phyloP scores from a whole-genome alignment of 2,329 filamentous ascomycete species.

The Cordyceps pruinosa region DNA sequence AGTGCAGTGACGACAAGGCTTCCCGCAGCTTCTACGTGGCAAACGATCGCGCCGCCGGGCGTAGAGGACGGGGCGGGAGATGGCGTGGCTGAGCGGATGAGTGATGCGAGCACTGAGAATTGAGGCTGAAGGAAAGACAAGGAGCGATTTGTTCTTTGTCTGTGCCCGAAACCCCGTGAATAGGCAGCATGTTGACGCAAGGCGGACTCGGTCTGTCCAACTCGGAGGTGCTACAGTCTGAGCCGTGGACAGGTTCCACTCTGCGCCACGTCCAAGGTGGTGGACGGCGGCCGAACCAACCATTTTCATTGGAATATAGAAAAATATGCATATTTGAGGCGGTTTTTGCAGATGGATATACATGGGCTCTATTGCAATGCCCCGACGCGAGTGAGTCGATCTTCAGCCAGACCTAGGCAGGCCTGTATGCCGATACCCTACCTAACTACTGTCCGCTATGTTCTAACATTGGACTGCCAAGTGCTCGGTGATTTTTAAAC shows the following conservation, averaged over 20 bases:
- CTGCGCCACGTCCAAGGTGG: not conserved
- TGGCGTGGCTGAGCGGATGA: not conserved
- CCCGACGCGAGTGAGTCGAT: too few species aligned
- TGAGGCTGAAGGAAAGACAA: not conserved
- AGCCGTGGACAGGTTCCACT: not conserved
- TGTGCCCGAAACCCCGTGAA: not conserved
- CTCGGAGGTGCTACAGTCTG: not conserved
- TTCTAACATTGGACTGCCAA: too few species aligned
- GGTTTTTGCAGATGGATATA: too few species aligned
- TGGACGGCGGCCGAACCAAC: too few species aligned
- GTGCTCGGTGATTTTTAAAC: too few species aligned
- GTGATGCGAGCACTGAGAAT: not conserved
- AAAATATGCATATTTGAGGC: too few species aligned
- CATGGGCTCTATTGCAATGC: too few species aligned
- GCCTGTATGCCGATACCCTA: too few species aligned
- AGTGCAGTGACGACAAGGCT: not conserved
- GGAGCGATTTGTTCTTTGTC: not conserved
- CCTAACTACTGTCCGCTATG: too few species aligned
- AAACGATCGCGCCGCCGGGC: not conserved
- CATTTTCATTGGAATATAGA: too few species aligned
- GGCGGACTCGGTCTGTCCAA: conserved; percentile 5
- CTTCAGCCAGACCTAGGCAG: too few species aligned
- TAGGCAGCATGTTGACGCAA: not conserved
- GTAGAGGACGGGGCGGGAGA: not conserved
- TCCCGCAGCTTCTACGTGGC: conserved; percentile 1